These are phyloP conservation scores for Russula abietina DNA, from an alignment of 768 basidiomycete genomes.

Conservation along the genomic window DNA sequence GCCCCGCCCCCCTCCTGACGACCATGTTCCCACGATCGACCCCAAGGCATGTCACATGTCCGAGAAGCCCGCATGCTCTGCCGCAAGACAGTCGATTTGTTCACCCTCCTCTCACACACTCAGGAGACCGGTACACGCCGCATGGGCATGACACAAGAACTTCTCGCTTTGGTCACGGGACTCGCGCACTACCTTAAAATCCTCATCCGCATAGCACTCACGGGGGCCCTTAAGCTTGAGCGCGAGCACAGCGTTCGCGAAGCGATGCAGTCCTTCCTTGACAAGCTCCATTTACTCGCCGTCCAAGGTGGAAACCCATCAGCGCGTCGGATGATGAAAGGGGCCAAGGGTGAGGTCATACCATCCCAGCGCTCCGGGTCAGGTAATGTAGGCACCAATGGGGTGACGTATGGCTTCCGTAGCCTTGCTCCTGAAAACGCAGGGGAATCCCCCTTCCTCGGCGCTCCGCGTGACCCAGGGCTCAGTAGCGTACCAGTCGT, in stretches of 20 bases:
- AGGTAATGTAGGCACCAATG: slow-evolving; percentile 71
- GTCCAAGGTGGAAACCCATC: slow-evolving; percentile 78
- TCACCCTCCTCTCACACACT: slow-evolving; percentile 91
- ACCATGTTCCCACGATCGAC: background rate
- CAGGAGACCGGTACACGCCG: slow-evolving; percentile 86
- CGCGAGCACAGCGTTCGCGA: slow-evolving; percentile 77
- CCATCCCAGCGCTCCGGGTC: slow-evolving; percentile 33
- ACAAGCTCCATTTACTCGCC: slow-evolving; percentile 87
- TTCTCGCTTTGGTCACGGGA: slow-evolving; percentile 96
- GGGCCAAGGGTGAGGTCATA: slow-evolving; percentile 58
- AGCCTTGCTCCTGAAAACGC: slow-evolving; percentile 87
- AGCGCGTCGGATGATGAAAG: slow-evolving; percentile 69
- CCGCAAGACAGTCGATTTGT: slow-evolving; percentile 97
- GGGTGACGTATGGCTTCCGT: slow-evolving; percentile 88
- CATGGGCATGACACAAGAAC: slow-evolving; percentile 95
- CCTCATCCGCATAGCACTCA: slow-evolving; percentile 94
- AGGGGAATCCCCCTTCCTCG: slow-evolving; percentile 75
- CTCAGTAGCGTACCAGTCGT: slow-evolving; percentile 49
- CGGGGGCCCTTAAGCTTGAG: slow-evolving; percentile 92
- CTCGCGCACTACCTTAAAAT: slow-evolving; percentile 99
- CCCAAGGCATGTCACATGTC: slow-evolving; percentile 90
- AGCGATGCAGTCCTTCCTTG: slow-evolving; percentile 85
- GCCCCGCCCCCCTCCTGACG: background rate
- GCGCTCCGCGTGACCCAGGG: slow-evolving; percentile 40
- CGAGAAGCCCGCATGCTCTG: slow-evolving; percentile 98